Evolutionary conservation across 106 monocot species (phyloP).

Genomic region (Narthecium ossifragum): DNA sequence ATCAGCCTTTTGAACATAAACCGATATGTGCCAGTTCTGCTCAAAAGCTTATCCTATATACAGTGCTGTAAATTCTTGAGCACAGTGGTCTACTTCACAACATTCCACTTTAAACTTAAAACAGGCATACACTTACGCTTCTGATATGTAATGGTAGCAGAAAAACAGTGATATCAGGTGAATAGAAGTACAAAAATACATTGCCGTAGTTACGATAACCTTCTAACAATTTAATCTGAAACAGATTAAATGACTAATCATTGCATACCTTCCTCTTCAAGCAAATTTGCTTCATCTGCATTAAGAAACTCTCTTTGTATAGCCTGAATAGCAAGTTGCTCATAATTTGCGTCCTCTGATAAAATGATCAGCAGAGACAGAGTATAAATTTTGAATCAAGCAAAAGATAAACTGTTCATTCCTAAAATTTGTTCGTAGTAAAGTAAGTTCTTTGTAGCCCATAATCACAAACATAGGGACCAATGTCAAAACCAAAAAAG

Average conservation of each 20-base stretch:
- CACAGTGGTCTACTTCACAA: neutral
- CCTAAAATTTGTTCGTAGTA: neutral
- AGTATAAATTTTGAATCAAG: neutral
- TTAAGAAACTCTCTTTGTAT: slow-evolving; percentile 37
- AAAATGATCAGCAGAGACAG: neutral
- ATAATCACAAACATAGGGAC: neutral
- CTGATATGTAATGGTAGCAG: neutral
- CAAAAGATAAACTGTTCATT: neutral
- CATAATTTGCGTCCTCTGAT: slow-evolving; percentile 32
- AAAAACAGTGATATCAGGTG: neutral
- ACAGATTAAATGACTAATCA: neutral
- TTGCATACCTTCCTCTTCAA: slow-evolving; percentile 66
- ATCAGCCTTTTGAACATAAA: too few relatives aligned
- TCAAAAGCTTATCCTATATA: too few relatives aligned
- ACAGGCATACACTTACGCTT: neutral
- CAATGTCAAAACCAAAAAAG: neutral
- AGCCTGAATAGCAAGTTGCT: slow-evolving; percentile 28
- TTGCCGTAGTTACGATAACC: too few relatives aligned
- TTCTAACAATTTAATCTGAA: neutral
- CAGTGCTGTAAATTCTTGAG: too few relatives aligned
- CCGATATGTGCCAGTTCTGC: too few relatives aligned
- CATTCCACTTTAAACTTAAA: neutral
- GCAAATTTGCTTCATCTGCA: slow-evolving; percentile 56
- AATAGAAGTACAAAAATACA: too few relatives aligned
- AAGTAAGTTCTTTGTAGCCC: neutral